A percentile compares a stretch with the other conserved stretches of the same genome.
Conservation (phyloP, 176 grass and related monocot species). For the Pontederia paniculata region DNA sequence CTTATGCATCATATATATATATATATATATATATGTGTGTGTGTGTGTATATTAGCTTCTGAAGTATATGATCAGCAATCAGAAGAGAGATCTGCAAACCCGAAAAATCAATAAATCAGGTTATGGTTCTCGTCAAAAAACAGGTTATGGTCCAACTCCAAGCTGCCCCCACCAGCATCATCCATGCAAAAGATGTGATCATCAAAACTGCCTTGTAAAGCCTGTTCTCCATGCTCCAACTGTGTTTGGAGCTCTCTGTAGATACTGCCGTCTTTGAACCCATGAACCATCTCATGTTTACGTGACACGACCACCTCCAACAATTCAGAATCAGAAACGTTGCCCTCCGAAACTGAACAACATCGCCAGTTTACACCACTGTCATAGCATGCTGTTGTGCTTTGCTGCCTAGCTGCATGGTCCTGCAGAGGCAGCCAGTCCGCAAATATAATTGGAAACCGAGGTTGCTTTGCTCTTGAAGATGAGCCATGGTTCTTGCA, state of each 20-base stretch:
- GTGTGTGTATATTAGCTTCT: too few species aligned
- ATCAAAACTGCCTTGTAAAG: too few species aligned
- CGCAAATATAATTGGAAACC: slow-evolving; percentile 26
- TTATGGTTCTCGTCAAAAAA: too few species aligned
- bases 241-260: slow-evolving; percentile 27
- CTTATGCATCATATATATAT: too few species aligned
- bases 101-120: too few species aligned
- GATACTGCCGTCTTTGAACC: slow-evolving; percentile 14
- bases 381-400: not conserved
- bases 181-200: too few species aligned
- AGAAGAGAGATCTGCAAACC: too few species aligned
- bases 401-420: not conserved
- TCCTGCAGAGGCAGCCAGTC: slow-evolving; percentile 34
- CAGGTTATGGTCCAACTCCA: too few species aligned
- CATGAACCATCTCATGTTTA: slow-evolving; percentile 11
- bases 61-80: too few species aligned
- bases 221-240: not conserved
- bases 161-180: too few species aligned
- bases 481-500: not conserved
- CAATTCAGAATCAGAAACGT: not conserved
- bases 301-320: not conserved
- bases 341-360: not conserved
- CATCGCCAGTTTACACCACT: not conserved
- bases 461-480: not conserved
- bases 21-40: too few species aligned